Evolutionary conservation across 148 eudicot species (phyloP).

Genomic region (Amaranthus cruentus): DNA sequence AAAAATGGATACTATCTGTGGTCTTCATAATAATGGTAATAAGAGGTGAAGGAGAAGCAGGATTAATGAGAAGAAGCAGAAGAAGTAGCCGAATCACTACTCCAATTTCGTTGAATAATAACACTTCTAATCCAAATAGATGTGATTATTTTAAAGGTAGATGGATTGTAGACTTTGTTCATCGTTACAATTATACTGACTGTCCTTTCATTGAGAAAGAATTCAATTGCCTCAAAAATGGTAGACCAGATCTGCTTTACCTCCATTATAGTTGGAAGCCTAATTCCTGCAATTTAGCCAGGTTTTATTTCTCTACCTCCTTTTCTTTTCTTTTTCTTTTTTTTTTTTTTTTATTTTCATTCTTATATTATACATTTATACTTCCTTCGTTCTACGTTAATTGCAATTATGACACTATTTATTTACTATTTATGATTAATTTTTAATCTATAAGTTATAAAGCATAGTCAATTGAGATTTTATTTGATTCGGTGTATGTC

Average conservation of each 20-base stretch:
- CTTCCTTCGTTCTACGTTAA: too few species aligned
- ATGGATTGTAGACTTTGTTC: constrained; percentile 42
- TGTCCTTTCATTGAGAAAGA: constrained; percentile 52
- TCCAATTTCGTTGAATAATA: too few species aligned
- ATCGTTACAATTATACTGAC: constrained; percentile 29
- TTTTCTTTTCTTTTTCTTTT: not conserved
- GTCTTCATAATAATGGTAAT: too few species aligned
- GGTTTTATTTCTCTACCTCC: constrained; percentile 23
- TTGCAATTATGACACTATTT: not conserved
- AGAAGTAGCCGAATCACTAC: too few species aligned
- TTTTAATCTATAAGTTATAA: too few species aligned
- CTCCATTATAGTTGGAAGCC: constrained; percentile 54
- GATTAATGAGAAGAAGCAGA: too few species aligned
- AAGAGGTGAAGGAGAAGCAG: too few species aligned
- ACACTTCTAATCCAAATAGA: not conserved
- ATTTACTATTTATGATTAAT: too few species aligned
- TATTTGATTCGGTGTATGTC: too few species aligned
- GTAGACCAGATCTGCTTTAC: constrained; percentile 41
- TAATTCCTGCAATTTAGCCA: constrained; percentile 38
- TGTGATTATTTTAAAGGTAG: constrained; percentile 58
- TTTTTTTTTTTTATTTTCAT: not conserved
- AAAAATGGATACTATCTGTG: too few species aligned
- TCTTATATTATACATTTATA: not conserved
- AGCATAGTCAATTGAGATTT: too few species aligned
- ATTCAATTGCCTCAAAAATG: constrained; percentile 49